Conservation (phyloP, 2,329 filamentous ascomycete genomes). For the Trichoderma pleuroti region DNA sequence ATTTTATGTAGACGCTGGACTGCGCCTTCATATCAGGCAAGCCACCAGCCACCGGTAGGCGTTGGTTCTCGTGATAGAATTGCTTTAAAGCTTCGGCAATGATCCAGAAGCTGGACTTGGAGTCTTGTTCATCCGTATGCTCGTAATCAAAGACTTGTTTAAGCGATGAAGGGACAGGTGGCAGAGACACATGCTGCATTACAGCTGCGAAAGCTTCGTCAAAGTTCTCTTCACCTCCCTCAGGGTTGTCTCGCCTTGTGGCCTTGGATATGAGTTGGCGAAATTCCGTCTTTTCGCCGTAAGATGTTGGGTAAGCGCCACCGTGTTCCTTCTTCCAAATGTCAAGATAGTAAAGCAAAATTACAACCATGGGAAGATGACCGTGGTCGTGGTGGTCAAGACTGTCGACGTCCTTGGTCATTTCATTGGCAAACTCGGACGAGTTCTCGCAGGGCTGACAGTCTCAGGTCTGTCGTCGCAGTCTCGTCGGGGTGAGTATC, state of each 20-base stretch:
- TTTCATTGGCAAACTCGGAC: slow-evolving; percentile 59
- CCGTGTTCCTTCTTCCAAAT: slow-evolving; percentile 72
- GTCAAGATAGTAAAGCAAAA: slow-evolving; percentile 78
- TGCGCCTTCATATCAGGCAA: slow-evolving; percentile 98
- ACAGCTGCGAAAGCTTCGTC: slow-evolving; percentile 87
- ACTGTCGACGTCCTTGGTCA: slow-evolving; percentile 65
- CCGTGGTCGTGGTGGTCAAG: slow-evolving; percentile 81
- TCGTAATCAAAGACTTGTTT: slow-evolving; percentile 74
- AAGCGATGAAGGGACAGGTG: slow-evolving; percentile 64
- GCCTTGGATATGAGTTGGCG: slow-evolving; percentile 64
- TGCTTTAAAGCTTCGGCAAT: slow-evolving; percentile 74
- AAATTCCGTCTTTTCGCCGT: slow-evolving; percentile 85
- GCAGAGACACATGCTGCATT: slow-evolving; percentile 74
- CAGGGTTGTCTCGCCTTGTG: slow-evolving; percentile 67
- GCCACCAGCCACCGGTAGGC: slow-evolving; percentile 78
- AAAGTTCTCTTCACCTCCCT: slow-evolving; percentile 94
- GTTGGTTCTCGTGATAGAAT: slow-evolving; percentile 70
- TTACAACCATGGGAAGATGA: slow-evolving; percentile 81
- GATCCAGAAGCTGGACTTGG: slow-evolving; percentile 72
- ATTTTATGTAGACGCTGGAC: slow-evolving; percentile 80
- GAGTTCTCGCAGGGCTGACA: slow-evolving; percentile 80
- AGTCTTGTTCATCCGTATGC: slow-evolving; percentile 16
- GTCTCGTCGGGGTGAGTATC: slow-evolving; percentile 92
- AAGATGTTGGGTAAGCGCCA: slow-evolving; percentile 66
- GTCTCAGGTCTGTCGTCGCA: slow-evolving; percentile 76